Evolutionary conservation across 1,284 basidiomycete species (phyloP).

Genomic region (Apiotrichum montevideense): DNA sequence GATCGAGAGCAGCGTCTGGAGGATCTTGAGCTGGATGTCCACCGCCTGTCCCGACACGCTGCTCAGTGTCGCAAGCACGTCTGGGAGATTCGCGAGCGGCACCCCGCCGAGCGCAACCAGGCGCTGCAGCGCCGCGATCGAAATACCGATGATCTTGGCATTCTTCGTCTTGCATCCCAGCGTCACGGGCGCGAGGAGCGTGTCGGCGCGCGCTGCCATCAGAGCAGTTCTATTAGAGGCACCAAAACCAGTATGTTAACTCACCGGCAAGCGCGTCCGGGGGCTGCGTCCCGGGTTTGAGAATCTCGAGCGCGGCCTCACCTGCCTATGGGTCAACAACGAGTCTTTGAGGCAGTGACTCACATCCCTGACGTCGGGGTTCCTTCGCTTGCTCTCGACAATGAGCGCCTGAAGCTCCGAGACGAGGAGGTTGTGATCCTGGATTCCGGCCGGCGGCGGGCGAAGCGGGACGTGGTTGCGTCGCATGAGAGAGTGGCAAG

Average conservation of each 20-base stretch:
- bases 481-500: not conserved
- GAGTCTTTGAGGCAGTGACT: constrained; percentile 8
- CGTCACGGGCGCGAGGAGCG: constrained; percentile 79
- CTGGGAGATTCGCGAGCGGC: constrained; percentile 58
- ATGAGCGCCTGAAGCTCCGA: constrained; percentile 59
- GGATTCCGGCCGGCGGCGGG: not conserved
- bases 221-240: constrained; percentile 29
- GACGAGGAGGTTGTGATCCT: constrained; percentile 46
- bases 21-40: constrained; percentile 85
- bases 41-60: constrained; percentile 87
- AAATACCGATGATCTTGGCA: constrained; percentile 87
- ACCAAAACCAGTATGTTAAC: not conserved
- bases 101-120: constrained; percentile 82
- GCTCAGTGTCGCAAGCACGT: constrained; percentile 72
- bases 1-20: constrained; percentile 82
- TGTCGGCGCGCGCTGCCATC: constrained; percentile 62
- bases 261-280: constrained; percentile 29
- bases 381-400: constrained; percentile 70
- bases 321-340: constrained; percentile 52
- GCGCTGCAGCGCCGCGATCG: constrained; percentile 83
- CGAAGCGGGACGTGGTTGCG: not conserved
- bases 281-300: constrained; percentile 62
- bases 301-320: constrained; percentile 72
- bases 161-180: constrained; percentile 92
- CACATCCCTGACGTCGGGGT: constrained; percentile 78